phyloP scores from a whole-genome alignment of 495 filamentous ascomycete species.

The Penicillium steckii region DNA sequence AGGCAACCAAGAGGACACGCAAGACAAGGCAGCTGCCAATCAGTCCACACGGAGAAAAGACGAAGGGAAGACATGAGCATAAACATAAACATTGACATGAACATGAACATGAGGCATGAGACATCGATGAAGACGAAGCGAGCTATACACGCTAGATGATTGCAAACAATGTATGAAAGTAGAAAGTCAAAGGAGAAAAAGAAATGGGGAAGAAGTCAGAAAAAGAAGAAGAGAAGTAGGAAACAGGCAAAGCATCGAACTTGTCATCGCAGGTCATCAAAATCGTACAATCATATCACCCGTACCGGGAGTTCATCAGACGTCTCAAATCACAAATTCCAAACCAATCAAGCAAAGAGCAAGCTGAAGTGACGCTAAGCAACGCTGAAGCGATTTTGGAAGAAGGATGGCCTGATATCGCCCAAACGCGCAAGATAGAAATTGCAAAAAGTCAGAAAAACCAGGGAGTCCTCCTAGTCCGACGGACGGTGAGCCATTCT shows the following conservation, averaged over 20 bases:
- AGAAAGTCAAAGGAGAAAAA: slow-evolving; percentile 5
- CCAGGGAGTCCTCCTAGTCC: slow-evolving; percentile 28
- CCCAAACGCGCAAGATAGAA: slow-evolving; percentile 20
- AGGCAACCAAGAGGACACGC: too few species aligned
- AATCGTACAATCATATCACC: slow-evolving; percentile 51
- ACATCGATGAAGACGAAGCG: background rate
- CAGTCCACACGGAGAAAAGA: background rate
- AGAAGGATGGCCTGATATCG: background rate
- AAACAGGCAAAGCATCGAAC: slow-evolving; percentile 31
- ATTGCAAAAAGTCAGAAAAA: slow-evolving; percentile 22
- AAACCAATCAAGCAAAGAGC: background rate
- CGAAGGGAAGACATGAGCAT: slow-evolving; percentile 1
- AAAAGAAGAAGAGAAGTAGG: slow-evolving; percentile 6
- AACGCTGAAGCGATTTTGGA: background rate
- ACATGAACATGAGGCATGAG: slow-evolving; percentile 4
- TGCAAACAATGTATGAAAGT: too few species aligned
- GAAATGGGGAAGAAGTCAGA: slow-evolving; percentile 24
- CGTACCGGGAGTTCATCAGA: slow-evolving; percentile 27
- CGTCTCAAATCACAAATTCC: slow-evolving; percentile 11
- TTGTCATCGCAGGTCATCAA: slow-evolving; percentile 48
- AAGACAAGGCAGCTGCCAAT: too few species aligned
- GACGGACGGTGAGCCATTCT: slow-evolving; percentile 2
- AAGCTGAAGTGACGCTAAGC: background rate
- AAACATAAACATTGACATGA: slow-evolving; percentile 5
- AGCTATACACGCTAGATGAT: slow-evolving; percentile 11